A percentile compares a stretch with the other conserved stretches of the same genome.
Evolutionary conservation across 352 stramenopile genomes (phyloP).

Genomic region (Thraustotheca clavata): DNA sequence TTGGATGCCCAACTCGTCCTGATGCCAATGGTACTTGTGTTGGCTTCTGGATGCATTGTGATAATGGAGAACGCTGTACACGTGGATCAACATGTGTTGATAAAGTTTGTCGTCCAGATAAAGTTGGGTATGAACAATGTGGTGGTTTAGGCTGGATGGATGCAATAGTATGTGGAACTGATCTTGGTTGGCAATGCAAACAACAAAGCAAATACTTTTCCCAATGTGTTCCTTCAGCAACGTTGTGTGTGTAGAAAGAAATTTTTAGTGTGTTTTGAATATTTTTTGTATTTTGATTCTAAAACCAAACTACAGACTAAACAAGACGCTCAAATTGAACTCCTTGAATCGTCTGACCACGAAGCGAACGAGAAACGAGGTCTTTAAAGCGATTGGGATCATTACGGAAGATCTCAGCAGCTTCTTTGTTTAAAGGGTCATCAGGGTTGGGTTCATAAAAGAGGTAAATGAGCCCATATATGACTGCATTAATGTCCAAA

Average conservation of each 20-base stretch:
- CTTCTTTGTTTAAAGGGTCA: constrained; percentile 97
- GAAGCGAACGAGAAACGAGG: constrained; percentile 80
- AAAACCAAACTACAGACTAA: constrained; percentile 32
- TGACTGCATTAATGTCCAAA: constrained; percentile 98
- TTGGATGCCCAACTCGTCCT: too few species aligned
- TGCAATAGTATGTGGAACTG: constrained; percentile 3
- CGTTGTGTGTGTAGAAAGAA: background rate
- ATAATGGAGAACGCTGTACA: background rate
- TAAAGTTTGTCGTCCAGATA: constrained; percentile 1
- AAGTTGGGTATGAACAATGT: constrained; percentile 17
- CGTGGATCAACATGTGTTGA: background rate
- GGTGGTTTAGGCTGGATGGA: constrained; percentile 7
- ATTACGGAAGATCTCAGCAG: constrained; percentile 94
- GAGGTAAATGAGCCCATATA: constrained; percentile 98
- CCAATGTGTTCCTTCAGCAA: background rate
- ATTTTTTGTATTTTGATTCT: constrained; percentile 11
- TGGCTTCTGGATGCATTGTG: constrained; percentile 14
- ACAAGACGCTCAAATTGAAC: constrained; percentile 79
- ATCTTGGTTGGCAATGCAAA: constrained; percentile 3
- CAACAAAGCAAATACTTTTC: constrained; percentile 15
- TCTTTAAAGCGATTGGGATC: constrained; percentile 89
- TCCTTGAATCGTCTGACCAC: constrained; percentile 71
- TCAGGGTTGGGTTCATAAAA: constrained; percentile 99
- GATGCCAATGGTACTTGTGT: constrained; percentile 8
- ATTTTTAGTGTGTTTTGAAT: background rate